Conservation (phyloP, 1,139 yeast genomes). For the Debaryomyces fabryi region DNA sequence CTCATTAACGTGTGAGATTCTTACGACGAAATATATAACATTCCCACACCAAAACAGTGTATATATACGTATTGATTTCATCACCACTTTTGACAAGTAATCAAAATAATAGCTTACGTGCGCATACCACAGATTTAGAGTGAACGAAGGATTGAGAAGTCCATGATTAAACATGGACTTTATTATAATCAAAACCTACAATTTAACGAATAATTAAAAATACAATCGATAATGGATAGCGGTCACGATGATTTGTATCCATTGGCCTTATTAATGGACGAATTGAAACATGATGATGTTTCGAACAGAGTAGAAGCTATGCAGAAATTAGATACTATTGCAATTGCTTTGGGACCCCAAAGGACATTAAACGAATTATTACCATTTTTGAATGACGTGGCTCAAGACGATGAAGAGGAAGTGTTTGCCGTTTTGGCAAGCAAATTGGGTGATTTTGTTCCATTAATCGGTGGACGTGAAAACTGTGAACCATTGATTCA, state of each 20-base stretch:
- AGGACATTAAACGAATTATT: slow-evolving; percentile 86
- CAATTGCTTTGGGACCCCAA: slow-evolving; percentile 92
- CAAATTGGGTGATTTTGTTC: slow-evolving; percentile 85
- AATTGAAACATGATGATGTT: slow-evolving; percentile 90
- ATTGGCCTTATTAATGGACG: slow-evolving; percentile 94
- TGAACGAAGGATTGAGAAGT: slow-evolving; percentile 10
- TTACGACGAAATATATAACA: not conserved
- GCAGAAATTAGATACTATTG: slow-evolving; percentile 92
- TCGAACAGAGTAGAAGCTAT: slow-evolving; percentile 92
- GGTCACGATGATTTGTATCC: slow-evolving; percentile 79
- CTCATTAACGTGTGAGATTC: not conserved
- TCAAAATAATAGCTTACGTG: slow-evolving; percentile 2
- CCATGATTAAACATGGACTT: not conserved
- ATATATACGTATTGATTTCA: not conserved
- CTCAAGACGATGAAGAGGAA: slow-evolving; percentile 98
- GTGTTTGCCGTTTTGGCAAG: slow-evolving; percentile 92
- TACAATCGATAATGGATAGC: slow-evolving; percentile 32
- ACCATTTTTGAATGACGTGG: slow-evolving; percentile 84
- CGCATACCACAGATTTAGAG: slow-evolving; percentile 1
- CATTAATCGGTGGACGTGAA: slow-evolving; percentile 82
- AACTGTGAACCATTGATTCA: slow-evolving; percentile 78
- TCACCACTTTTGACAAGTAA: not conserved
- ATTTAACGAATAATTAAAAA: slow-evolving; percentile 8
- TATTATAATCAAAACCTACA: not conserved
- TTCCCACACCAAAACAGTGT: not conserved